Percentiles rank a stretch among this genome's conserved stretches.
Conservation (phyloP, 805 yeast genomes). For the Pichia kluyveri region DNA sequence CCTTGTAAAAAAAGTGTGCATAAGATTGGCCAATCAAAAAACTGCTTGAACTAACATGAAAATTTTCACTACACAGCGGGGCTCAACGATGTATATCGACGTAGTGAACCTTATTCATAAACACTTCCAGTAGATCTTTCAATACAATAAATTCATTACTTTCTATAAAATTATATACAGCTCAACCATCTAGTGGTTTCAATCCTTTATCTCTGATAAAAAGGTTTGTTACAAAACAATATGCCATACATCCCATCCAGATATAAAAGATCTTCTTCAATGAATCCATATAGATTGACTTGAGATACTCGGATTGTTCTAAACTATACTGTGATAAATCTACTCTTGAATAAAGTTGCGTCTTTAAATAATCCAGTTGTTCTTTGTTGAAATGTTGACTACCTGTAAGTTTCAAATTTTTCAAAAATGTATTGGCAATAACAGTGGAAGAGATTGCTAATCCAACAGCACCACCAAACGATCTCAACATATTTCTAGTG, state of each 20-base stretch:
- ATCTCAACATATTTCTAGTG: slow-evolving; percentile 45
- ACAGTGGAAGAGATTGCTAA: slow-evolving; percentile 33
- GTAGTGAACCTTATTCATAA: too few relatives aligned
- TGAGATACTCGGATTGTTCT: background rate
- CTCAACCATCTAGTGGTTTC: background rate
- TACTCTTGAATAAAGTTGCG: background rate
- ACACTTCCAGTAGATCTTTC: too few relatives aligned
- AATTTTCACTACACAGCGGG: too few relatives aligned
- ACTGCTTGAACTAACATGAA: too few relatives aligned
- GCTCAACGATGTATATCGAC: too few relatives aligned
- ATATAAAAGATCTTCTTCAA: background rate
- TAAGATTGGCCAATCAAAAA: too few relatives aligned
- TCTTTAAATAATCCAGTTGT: background rate
- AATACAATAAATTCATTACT: too few relatives aligned
- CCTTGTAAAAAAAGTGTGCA: too few relatives aligned
- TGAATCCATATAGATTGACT: background rate
- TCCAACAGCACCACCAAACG: slow-evolving; percentile 57
- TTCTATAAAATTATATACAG: too few relatives aligned
- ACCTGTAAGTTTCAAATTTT: background rate
- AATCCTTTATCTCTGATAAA: background rate
- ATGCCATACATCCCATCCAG: slow-evolving; percentile 1
- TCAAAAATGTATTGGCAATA: slow-evolving; percentile 19
- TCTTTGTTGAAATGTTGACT: too few relatives aligned
- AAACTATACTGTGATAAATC: background rate
- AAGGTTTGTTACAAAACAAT: background rate